These are phyloP conservation scores for Chaetomium tenue DNA, from an alignment of 495 filamentous ascomycete species.

Conservation along the genomic window DNA sequence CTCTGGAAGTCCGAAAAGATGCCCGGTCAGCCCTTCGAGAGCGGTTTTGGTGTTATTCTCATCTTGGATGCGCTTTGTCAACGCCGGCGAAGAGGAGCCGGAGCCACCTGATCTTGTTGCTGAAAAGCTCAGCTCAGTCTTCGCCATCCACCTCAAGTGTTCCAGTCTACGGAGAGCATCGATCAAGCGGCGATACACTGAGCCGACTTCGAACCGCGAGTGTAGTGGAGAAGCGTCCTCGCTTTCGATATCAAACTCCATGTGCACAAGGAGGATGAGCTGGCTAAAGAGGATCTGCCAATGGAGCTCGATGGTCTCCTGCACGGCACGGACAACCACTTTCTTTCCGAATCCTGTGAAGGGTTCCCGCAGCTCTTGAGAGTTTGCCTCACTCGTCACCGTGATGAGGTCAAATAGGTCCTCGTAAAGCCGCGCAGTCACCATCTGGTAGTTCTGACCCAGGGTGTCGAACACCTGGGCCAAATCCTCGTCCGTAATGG, in stretches of 20 bases:
- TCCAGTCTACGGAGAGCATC: conserved; percentile 68
- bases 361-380: conserved; percentile 39
- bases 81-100: conserved; percentile 29
- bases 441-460: conserved; percentile 54
- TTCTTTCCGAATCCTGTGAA: conserved; percentile 71
- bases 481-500: conserved; percentile 69
- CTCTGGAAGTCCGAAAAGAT: conserved; percentile 49
- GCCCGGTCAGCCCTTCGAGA: conserved; percentile 50
- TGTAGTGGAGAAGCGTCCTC: conserved; percentile 58
- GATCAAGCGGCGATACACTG: conserved; percentile 66
- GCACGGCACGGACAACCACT: conserved; percentile 67
- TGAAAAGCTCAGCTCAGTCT: conserved; percentile 49
- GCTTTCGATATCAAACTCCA: conserved; percentile 73
- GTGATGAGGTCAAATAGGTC: conserved; percentile 43
- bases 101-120: conserved; percentile 39
- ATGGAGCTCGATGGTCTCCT: conserved; percentile 71
- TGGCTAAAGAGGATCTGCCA: conserved; percentile 72
- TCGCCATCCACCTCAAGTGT: conserved; percentile 77
- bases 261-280: conserved; percentile 76
- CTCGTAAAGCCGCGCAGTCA: conserved; percentile 56
- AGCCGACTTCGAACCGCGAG: conserved; percentile 61
- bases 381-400: conserved; percentile 42
- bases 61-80: conserved; percentile 37
- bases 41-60: conserved; percentile 48
- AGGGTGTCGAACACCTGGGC: conserved; percentile 53